phyloP scores from a whole-genome alignment of 1,284 basidiomycete genomes.

The Heliocybe sulcata region DNA sequence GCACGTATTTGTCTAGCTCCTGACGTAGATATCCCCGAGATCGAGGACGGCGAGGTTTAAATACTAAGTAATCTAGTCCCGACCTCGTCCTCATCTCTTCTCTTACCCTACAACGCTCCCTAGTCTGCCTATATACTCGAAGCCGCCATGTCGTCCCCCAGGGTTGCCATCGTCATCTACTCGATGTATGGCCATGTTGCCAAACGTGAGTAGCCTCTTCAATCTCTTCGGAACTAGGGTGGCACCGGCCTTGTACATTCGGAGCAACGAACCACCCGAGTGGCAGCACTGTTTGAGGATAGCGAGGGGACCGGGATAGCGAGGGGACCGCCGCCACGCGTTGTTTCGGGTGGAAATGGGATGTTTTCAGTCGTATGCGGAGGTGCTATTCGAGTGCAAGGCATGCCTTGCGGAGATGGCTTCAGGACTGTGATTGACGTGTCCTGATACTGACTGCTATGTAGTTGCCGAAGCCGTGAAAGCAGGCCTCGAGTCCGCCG shows the following conservation, averaged over 20 bases:
- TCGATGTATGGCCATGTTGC: slow-evolving; percentile 78
- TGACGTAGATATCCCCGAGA: no score
- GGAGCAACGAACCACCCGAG: no score
- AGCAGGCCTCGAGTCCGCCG: slow-evolving; percentile 62
- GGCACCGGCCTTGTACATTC: no score
- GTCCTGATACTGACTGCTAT: background rate
- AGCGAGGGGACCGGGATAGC: no score
- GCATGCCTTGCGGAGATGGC: background rate
- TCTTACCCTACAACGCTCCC: background rate
- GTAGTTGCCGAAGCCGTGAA: slow-evolving; percentile 78
- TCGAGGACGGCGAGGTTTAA: background rate
- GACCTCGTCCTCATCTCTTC: background rate
- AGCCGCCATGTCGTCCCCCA: slow-evolving; percentile 27
- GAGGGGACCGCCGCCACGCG: no score
- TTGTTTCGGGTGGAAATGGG: no score
- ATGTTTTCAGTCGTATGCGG: no score
- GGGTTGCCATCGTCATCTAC: slow-evolving; percentile 80
- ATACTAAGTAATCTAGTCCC: background rate
- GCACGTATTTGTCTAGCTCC: background rate
- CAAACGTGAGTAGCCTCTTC: slow-evolving; percentile 58
- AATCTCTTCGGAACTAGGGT: no score
- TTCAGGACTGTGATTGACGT: no score
- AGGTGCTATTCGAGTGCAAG: no score
- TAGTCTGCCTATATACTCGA: background rate
- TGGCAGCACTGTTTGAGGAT: no score